Percentiles rank a stretch among this genome's conserved stretches.
These are phyloP conservation scores for Juncus effusus DNA, from an alignment of 176 grass and related monocot genomes.

Conservation along the genomic window DNA sequence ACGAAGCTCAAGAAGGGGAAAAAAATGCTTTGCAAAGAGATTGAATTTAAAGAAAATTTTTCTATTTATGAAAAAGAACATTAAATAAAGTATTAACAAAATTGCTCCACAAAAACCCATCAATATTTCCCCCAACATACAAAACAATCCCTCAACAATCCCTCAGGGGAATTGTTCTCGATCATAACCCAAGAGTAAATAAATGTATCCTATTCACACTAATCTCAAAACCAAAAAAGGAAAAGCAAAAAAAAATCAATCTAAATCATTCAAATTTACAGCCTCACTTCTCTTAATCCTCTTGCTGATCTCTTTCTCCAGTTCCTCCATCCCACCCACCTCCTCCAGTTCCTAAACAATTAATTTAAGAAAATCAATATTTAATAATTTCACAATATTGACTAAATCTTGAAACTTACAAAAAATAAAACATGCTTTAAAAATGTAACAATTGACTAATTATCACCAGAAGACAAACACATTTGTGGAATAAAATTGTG, in stretches of 20 bases:
- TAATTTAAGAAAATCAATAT: not conserved
- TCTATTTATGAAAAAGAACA: too few relatives aligned
- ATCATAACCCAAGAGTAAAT: too few relatives aligned
- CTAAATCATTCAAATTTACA: conserved; percentile 27
- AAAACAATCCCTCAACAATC: too few relatives aligned
- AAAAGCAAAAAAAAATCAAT: not conserved
- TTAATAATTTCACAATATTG: not conserved
- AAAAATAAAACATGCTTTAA: not conserved
- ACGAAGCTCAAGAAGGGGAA: too few relatives aligned
- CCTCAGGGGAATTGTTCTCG: too few relatives aligned
- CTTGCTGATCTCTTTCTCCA: conserved; percentile 73
- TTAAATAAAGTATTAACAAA: too few relatives aligned
- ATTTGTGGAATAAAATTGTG: not conserved
- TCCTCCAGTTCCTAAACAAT: conserved; percentile 63
- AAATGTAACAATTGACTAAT: not conserved
- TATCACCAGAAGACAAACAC: not conserved
- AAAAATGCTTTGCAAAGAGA: too few relatives aligned
- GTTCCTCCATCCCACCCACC: conserved; percentile 70
- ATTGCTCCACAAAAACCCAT: too few relatives aligned
- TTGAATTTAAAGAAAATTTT: too few relatives aligned
- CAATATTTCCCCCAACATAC: too few relatives aligned
- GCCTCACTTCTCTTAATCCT: conserved; percentile 56
- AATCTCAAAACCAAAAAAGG: not conserved
- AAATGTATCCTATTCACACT: not conserved
- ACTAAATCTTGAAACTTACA: not conserved